Percentiles rank a stretch among this genome's conserved stretches.
These are phyloP conservation scores for Eucalyptus decipiens DNA, from an alignment of 345 rosid genomes.

Conservation along the genomic window DNA sequence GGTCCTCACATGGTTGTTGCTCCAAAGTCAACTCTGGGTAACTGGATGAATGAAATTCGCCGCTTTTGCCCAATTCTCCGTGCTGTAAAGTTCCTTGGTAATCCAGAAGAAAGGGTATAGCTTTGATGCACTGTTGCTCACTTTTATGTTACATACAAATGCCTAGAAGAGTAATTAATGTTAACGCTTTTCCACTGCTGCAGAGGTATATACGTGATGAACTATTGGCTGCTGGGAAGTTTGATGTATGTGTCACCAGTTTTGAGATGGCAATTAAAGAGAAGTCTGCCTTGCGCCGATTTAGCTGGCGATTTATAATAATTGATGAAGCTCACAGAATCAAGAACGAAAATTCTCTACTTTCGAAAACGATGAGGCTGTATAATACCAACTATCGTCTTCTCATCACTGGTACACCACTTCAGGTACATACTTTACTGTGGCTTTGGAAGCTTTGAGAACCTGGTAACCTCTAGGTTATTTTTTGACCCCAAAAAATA, in stretches of 20 bases:
- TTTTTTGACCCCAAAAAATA: neutral
- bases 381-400: slow-evolving; percentile 83
- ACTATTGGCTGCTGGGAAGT: slow-evolving; percentile 90
- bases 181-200: neutral
- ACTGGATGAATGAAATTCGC: slow-evolving; percentile 99
- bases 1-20: slow-evolving; percentile 99
- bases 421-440: slow-evolving; percentile 49
- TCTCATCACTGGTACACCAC: slow-evolving; percentile 96
- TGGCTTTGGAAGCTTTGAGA: neutral
- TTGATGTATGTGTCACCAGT: slow-evolving; percentile 97
- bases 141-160: neutral
- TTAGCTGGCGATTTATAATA: slow-evolving; percentile 96
- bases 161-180: neutral
- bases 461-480: neutral
- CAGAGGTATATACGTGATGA: slow-evolving; percentile 93
- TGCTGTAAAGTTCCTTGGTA: slow-evolving; percentile 93
- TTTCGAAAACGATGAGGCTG: slow-evolving; percentile 93
- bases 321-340: slow-evolving; percentile 99
- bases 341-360: slow-evolving; percentile 91
- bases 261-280: slow-evolving; percentile 99
- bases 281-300: slow-evolving; percentile 79
- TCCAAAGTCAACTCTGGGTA: slow-evolving; percentile 99
- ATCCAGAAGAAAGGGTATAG: slow-evolving; percentile 96
- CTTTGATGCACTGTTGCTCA: neutral
- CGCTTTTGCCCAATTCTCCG: slow-evolving; percentile 93